A percentile compares a stretch with the other conserved stretches of the same genome.
Evolutionary conservation across 2,329 filamentous ascomycete species (phyloP).

Genomic region (Penicillium sp.): DNA sequence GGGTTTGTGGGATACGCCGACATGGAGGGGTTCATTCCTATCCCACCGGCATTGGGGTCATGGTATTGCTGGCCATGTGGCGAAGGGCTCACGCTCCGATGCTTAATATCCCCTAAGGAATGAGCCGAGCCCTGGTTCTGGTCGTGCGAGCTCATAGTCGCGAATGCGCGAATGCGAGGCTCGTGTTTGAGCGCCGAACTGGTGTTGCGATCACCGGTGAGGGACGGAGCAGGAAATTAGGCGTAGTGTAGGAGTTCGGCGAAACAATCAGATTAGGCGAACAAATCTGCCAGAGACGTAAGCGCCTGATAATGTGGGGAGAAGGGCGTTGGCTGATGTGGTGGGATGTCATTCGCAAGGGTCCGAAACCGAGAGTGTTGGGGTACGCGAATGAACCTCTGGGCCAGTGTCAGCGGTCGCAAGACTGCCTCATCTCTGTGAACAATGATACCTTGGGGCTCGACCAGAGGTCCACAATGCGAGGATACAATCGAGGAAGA

Average conservation of each 20-base stretch:
- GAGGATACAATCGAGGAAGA: not conserved
- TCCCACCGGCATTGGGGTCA: constrained; percentile 27
- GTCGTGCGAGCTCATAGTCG: constrained; percentile 34
- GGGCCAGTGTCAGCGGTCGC: constrained; percentile 9
- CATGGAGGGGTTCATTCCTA: constrained; percentile 39
- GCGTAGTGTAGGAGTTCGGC: not conserved
- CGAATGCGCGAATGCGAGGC: constrained; percentile 17
- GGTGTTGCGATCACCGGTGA: not conserved
- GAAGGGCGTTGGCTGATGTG: not conserved
- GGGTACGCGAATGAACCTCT: constrained; percentile 4
- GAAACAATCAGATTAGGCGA: not conserved
- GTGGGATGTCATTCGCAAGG: constrained; percentile 21
- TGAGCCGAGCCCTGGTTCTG: constrained; percentile 35
- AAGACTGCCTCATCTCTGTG: not conserved
- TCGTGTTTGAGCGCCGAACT: constrained; percentile 1
- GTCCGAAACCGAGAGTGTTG: constrained; percentile 1
- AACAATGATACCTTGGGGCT: constrained; percentile 5
- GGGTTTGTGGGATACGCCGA: constrained; percentile 33
- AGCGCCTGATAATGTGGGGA: constrained; percentile 5
- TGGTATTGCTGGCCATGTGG: constrained; percentile 42
- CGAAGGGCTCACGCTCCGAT: constrained; percentile 44
- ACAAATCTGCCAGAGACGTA: constrained; percentile 6
- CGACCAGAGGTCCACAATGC: not conserved
- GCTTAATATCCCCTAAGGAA: constrained; percentile 35
- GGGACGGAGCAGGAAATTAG: not conserved